Conservation (phyloP, 805 yeast genomes). For the Candida corydali region DNA sequence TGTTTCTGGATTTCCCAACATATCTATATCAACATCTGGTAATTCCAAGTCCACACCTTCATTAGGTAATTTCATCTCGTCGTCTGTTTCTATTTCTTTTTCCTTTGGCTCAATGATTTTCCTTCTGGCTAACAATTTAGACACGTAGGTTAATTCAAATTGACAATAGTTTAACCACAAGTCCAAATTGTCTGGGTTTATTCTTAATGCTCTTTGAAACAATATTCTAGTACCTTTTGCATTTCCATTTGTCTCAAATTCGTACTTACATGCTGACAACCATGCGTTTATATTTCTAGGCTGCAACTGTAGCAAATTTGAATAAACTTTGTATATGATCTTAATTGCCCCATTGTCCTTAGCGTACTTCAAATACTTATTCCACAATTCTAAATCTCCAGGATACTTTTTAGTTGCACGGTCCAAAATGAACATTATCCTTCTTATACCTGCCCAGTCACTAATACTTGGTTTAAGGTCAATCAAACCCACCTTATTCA, state of each 20-base stretch:
- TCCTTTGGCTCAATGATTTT: constrained; percentile 75
- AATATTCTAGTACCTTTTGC: constrained; percentile 84
- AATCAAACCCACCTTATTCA: constrained; percentile 50
- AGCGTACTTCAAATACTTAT: constrained; percentile 64
- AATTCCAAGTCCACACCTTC: constrained; percentile 53
- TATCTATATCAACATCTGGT: constrained; percentile 83
- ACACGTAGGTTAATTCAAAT: constrained; percentile 81
- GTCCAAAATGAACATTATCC: constrained; percentile 78
- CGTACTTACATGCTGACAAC: constrained; percentile 93
- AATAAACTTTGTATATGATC: constrained; percentile 70
- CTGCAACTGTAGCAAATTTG: constrained; percentile 75
- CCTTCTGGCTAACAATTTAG: constrained; percentile 80
- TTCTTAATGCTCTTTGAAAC: constrained; percentile 79
- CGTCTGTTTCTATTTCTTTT: constrained; percentile 42
- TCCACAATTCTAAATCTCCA: constrained; percentile 74
- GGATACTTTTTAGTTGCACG: constrained; percentile 81
- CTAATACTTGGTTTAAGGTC: constrained; percentile 64
- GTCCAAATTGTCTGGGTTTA: constrained; percentile 66
- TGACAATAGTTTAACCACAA: constrained; percentile 86
- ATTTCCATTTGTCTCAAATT: constrained; percentile 82
- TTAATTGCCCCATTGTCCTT: constrained; percentile 65
- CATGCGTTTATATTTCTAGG: constrained; percentile 90
- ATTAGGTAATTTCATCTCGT: constrained; percentile 40
- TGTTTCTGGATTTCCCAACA: constrained; percentile 81
- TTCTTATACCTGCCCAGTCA: constrained; percentile 82